Conservation (phyloP, 1,284 basidiomycete genomes). For the Neonothopanus nambi region DNA sequence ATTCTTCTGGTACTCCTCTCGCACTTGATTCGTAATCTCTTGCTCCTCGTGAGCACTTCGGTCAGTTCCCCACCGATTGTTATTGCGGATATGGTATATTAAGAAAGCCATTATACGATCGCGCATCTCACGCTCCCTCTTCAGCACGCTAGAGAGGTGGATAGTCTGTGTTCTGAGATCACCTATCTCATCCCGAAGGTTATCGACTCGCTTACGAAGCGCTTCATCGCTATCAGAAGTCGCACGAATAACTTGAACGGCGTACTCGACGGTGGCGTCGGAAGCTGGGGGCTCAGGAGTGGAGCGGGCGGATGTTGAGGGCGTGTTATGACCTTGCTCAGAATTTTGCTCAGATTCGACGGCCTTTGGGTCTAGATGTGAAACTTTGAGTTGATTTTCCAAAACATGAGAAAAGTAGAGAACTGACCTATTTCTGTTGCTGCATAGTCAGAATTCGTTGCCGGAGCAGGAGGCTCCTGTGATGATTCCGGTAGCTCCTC, state of each 20-base stretch:
- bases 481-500: too few species aligned
- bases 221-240: constrained; percentile 4
- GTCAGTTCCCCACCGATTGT: constrained; percentile 7
- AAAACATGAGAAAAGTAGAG: neutral
- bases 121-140: constrained; percentile 8
- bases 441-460: too few species aligned
- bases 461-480: too few species aligned
- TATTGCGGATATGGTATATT: constrained; percentile 7
- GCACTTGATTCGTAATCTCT: neutral
- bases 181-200: neutral
- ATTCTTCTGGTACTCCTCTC: constrained; percentile 5
- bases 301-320: constrained; percentile 1
- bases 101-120: constrained; percentile 10
- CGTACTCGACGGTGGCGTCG: constrained; percentile 2
- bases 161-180: neutral
- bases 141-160: neutral
- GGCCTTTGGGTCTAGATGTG: neutral
- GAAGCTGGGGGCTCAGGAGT: constrained; percentile 3
- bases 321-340: neutral
- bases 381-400: neutral
- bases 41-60: neutral
- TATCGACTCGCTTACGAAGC: neutral
- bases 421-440: too few species aligned
- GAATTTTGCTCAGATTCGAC: constrained; percentile 3
- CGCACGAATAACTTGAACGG: constrained; percentile 2